phyloP scores from a whole-genome alignment of 2,329 filamentous ascomycete species.

The Fusarium sp. region DNA sequence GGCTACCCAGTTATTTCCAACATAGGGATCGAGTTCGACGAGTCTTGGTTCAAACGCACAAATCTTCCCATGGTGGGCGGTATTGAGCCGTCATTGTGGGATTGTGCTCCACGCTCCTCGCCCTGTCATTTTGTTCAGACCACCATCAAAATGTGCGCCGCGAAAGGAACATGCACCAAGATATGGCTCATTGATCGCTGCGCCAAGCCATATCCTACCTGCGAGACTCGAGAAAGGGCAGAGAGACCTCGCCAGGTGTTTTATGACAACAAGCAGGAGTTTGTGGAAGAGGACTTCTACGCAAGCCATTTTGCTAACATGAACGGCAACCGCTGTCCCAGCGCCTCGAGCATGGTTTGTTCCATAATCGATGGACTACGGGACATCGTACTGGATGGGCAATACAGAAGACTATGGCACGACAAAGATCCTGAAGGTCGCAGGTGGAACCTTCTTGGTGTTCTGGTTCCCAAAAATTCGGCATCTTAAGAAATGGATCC shows the following conservation, averaged over 20 bases:
- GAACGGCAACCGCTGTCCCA: neutral
- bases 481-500: too few species aligned
- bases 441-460: neutral
- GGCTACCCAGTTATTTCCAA: neutral
- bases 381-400: neutral
- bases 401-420: neutral
- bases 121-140: too few species aligned
- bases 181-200: neutral
- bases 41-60: neutral
- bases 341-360: neutral
- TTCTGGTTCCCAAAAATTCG: neutral
- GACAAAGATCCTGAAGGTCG: neutral
- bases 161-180: neutral
- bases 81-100: too few species aligned
- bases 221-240: neutral
- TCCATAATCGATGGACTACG: neutral
- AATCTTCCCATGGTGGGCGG: neutral
- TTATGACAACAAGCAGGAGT: neutral
- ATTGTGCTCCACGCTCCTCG: too few species aligned
- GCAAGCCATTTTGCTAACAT: neutral
- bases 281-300: neutral
- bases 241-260: neutral
- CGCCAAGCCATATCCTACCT: neutral
- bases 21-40: neutral
- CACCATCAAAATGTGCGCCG: neutral